These are phyloP conservation scores for Penicillium corylophilum DNA, from an alignment of 2,329 filamentous ascomycete species.

Conservation along the genomic window DNA sequence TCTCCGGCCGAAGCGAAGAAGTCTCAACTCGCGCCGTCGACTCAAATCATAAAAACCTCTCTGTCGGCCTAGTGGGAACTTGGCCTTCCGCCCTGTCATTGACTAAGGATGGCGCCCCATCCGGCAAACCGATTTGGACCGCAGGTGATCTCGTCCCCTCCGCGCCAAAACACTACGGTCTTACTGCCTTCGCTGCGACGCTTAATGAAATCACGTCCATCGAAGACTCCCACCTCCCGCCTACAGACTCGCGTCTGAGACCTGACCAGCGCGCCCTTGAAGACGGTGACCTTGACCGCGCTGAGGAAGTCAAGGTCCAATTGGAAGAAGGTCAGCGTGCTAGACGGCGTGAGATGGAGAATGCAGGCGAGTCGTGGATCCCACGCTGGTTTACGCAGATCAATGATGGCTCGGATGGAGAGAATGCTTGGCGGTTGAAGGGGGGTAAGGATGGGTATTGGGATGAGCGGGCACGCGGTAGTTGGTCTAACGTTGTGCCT, in stretches of 20 bases:
- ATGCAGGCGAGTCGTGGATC: slow-evolving; percentile 66
- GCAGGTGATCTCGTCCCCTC: slow-evolving; percentile 76
- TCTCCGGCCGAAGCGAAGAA: slow-evolving; percentile 90
- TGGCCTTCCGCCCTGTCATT: slow-evolving; percentile 77
- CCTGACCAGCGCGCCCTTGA: slow-evolving; percentile 88
- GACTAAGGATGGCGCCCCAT: slow-evolving; percentile 61
- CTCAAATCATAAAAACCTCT: slow-evolving; percentile 62
- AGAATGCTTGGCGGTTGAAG: slow-evolving; percentile 67
- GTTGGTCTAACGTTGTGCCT: slow-evolving; percentile 61
- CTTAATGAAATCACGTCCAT: slow-evolving; percentile 85
- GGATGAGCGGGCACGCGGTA: slow-evolving; percentile 72
- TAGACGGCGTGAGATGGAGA: slow-evolving; percentile 73
- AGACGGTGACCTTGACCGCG: slow-evolving; percentile 74
- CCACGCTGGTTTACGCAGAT: slow-evolving; percentile 84
- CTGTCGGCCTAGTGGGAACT: slow-evolving; percentile 71
- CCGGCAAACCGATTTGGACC: slow-evolving; percentile 72
- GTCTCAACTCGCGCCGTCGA: slow-evolving; percentile 74
- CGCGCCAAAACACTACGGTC: slow-evolving; percentile 76
- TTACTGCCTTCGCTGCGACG: slow-evolving; percentile 79
- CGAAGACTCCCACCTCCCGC: slow-evolving; percentile 71
- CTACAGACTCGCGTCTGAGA: slow-evolving; percentile 78
- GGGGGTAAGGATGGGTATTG: slow-evolving; percentile 86
- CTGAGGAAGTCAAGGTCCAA: slow-evolving; percentile 77
- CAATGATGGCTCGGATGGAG: slow-evolving; percentile 41
- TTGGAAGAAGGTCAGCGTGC: slow-evolving; percentile 83